phyloP scores from a whole-genome alignment of 768 basidiomycete genomes.

The Lentinus brumalis region DNA sequence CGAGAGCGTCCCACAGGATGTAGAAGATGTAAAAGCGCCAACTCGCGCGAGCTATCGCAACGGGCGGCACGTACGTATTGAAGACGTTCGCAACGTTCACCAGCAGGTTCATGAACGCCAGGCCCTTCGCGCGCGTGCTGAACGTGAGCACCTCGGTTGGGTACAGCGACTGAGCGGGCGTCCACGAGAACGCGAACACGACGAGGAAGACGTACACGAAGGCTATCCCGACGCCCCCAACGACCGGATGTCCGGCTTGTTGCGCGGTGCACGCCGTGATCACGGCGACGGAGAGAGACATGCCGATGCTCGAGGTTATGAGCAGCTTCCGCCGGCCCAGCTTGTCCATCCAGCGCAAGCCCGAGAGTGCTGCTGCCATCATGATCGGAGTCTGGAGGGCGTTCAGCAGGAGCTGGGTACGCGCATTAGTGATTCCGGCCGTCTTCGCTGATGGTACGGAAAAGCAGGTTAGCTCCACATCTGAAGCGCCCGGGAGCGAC shows the following conservation, averaged over 20 bases:
- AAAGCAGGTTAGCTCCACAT: not conserved
- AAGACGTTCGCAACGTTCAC: conserved; percentile 70
- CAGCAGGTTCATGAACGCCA: conserved; percentile 71
- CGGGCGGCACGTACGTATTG: conserved; percentile 80
- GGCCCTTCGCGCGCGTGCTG: conserved; percentile 64
- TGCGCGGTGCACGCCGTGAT: conserved; percentile 37
- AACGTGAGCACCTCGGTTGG: conserved; percentile 81
- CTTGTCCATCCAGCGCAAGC: conserved; percentile 34
- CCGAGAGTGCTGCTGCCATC: conserved; percentile 37
- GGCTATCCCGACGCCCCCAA: conserved; percentile 33
- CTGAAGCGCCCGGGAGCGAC: not conserved
- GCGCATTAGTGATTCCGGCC: conserved; percentile 36
- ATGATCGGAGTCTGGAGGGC: conserved; percentile 35
- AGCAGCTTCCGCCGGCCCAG: conserved; percentile 35
- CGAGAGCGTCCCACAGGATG: conserved; percentile 62
- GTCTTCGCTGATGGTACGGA: conserved; percentile 25
- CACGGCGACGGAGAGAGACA: conserved; percentile 30
- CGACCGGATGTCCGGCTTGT: conserved; percentile 29
- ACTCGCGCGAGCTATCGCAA: conserved; percentile 56
- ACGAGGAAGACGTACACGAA: conserved; percentile 28
- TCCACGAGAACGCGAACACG: conserved; percentile 28
- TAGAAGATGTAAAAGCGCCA: conserved; percentile 52
- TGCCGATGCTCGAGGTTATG: conserved; percentile 32
- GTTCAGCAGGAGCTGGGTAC: conserved; percentile 30
- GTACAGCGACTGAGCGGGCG: conserved; percentile 65